Percentiles rank a stretch among this genome's conserved stretches.
phyloP scores from a whole-genome alignment of 208 protist genomes.

The Lotmaria passim region DNA sequence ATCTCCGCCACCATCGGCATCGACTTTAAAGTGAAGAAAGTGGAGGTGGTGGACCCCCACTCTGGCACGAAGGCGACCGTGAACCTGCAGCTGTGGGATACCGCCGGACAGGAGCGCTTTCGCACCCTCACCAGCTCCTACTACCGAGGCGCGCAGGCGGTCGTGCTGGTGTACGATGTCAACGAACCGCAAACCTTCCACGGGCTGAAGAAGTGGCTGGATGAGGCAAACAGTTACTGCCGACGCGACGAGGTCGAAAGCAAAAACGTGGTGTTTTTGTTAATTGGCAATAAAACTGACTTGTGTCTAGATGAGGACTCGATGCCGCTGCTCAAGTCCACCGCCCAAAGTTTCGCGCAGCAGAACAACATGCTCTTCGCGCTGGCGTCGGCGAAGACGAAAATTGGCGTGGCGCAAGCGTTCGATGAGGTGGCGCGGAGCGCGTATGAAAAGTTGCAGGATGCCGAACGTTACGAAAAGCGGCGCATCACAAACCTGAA shows the following conservation, averaged over 20 bases:
- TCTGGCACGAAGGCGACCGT: conserved; percentile 58
- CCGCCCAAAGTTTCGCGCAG: conserved; percentile 69
- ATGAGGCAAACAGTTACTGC: conserved; percentile 73
- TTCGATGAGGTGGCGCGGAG: conserved; percentile 80
- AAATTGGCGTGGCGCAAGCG: conserved; percentile 68
- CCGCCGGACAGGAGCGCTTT: conserved; percentile 87
- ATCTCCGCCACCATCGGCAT: conserved; percentile 85
- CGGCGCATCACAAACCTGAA: conserved; percentile 28
- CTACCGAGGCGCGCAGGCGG: conserved; percentile 82
- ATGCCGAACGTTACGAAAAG: conserved; percentile 28
- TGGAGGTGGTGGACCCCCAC: conserved; percentile 62
- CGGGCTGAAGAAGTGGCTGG: conserved; percentile 76
- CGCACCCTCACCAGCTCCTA: conserved; percentile 84
- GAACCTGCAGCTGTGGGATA: conserved; percentile 92
- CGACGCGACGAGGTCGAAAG: conserved; percentile 36
- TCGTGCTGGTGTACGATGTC: conserved; percentile 92
- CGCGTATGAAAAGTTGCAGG: conserved; percentile 63
- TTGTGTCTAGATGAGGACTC: conserved; percentile 36
- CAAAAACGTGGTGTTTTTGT: conserved; percentile 59
- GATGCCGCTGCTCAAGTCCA: conserved; percentile 57
- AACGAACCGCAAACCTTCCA: conserved; percentile 75
- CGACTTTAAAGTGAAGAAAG: conserved; percentile 87
- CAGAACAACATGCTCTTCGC: conserved; percentile 84
- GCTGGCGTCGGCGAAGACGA: conserved; percentile 83
- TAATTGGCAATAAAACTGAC: conserved; percentile 91